phyloP scores from a whole-genome alignment of 768 basidiomycete species.

The Roridomyces roridus region DNA sequence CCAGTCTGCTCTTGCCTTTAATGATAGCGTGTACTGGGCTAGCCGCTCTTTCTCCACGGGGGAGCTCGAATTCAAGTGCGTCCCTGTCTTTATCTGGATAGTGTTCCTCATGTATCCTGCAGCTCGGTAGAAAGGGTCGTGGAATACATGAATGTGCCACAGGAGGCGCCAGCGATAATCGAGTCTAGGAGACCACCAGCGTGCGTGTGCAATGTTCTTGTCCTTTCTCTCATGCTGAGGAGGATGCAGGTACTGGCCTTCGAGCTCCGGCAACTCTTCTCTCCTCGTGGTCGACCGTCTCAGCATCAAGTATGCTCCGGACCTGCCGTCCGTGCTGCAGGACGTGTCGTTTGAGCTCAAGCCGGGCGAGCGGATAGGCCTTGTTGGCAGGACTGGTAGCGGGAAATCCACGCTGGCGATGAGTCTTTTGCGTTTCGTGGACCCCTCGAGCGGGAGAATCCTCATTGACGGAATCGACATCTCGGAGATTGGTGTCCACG shows the following conservation, averaged over 20 bases:
- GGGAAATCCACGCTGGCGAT: conserved; percentile 44
- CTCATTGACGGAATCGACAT: conserved; percentile 55
- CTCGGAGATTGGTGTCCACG: conserved; percentile 47
- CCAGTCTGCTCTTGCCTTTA: conserved; percentile 20
- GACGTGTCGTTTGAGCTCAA: conserved; percentile 76
- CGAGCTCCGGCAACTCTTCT: conserved; percentile 60
- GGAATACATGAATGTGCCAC: conserved; percentile 89
- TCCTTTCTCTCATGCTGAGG: too few relatives aligned
- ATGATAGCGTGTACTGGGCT: conserved; percentile 3
- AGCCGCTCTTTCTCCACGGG: conserved; percentile 10
- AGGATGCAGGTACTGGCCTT: conserved; percentile 99
- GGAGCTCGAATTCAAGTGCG: conserved; percentile 14
- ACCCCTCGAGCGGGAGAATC: conserved; percentile 45
- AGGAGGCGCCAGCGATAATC: conserved; percentile 81
- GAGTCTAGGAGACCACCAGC: conserved; percentile 82
- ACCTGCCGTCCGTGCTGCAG: conserved; percentile 82
- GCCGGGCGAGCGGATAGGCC: conserved; percentile 77
- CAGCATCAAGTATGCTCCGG: conserved; percentile 82
- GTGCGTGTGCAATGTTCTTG: too few relatives aligned
- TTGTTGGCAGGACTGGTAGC: conserved; percentile 67
- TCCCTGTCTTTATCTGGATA: background rate
- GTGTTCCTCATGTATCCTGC: background rate
- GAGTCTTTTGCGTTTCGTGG: conserved; percentile 47
- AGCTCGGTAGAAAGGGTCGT: conserved; percentile 91
- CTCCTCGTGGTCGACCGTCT: conserved; percentile 78